These are phyloP conservation scores for Casuarina cunninghamiana DNA, from an alignment of 306 rosid genomes.

Conservation along the genomic window DNA sequence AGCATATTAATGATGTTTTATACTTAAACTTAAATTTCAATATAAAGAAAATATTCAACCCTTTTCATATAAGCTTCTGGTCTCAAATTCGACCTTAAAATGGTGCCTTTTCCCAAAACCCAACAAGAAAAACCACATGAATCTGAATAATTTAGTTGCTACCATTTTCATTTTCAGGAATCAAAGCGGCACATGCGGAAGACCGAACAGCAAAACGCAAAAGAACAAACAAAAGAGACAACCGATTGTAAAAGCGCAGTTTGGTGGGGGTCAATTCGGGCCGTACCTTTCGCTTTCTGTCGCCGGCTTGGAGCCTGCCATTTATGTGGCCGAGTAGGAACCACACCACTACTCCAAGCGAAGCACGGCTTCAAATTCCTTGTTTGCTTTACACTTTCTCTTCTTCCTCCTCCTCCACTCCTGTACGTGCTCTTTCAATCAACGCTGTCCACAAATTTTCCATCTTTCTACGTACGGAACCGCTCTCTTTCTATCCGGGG, in stretches of 20 bases:
- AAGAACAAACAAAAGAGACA: background rate
- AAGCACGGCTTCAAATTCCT: slow-evolving; percentile 14
- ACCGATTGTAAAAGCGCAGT: slow-evolving; percentile 37
- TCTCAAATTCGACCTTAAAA: no score
- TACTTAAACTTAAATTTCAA: no score
- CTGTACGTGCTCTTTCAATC: background rate
- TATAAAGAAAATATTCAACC: no score
- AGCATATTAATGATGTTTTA: no score
- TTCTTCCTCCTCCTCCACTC: background rate
- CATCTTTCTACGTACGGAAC: background rate
- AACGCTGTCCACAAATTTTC: background rate
- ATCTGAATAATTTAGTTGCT: no score
- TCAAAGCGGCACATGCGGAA: no score
- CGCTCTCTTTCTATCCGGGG: background rate
- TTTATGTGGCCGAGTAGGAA: slow-evolving; percentile 30
- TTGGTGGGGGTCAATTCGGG: slow-evolving; percentile 18
- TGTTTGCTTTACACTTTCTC: background rate
- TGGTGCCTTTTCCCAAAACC: no score
- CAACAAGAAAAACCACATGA: no score
- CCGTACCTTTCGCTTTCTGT: background rate
- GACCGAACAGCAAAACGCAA: no score
- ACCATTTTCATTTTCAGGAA: no score
- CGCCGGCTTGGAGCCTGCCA: background rate
- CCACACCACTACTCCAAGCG: background rate
- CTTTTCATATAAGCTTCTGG: no score